A percentile compares a stretch with the other conserved stretches of the same genome.
Conservation (phyloP, 371 early-diverging fungal species). For the Basidiobolus meristosporus region DNA sequence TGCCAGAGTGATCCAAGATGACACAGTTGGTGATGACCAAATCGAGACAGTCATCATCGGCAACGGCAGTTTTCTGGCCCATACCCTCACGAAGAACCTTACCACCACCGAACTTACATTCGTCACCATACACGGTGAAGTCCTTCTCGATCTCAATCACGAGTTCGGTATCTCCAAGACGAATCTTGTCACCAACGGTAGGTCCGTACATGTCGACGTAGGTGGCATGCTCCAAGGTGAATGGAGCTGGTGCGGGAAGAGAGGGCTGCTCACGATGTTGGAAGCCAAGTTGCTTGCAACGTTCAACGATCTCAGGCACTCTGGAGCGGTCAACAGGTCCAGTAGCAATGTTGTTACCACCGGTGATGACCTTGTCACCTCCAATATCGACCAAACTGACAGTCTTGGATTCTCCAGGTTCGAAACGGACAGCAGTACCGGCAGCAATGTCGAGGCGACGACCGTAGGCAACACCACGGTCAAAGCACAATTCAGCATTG, state of each 20-base stretch:
- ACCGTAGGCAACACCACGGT: constrained; percentile 65
- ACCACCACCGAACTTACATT: constrained; percentile 71
- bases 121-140: too few relatives aligned
- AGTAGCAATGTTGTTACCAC: constrained; percentile 64
- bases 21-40: constrained; percentile 90
- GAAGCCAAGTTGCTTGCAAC: too few relatives aligned
- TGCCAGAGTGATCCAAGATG: too few relatives aligned
- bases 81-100: constrained; percentile 84
- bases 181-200: constrained; percentile 70
- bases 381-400: constrained; percentile 65
- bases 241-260: constrained; percentile 10
- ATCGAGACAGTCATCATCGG: constrained; percentile 53
- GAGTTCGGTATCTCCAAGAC: constrained; percentile 65
- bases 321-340: too few relatives aligned
- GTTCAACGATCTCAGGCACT: too few relatives aligned
- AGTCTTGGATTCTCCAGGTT: constrained; percentile 66
- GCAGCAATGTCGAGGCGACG: constrained; percentile 77
- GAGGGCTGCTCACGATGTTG: not conserved
- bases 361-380: constrained; percentile 54
- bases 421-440: constrained; percentile 53
- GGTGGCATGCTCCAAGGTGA: constrained; percentile 43
- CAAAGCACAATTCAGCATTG: constrained; percentile 58
- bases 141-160: constrained; percentile 79
- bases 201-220: constrained; percentile 85
- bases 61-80: constrained; percentile 55